Evolutionary conservation across 352 stramenopile genomes (phyloP).

Genomic region (Phytophthora podocarpi): DNA sequence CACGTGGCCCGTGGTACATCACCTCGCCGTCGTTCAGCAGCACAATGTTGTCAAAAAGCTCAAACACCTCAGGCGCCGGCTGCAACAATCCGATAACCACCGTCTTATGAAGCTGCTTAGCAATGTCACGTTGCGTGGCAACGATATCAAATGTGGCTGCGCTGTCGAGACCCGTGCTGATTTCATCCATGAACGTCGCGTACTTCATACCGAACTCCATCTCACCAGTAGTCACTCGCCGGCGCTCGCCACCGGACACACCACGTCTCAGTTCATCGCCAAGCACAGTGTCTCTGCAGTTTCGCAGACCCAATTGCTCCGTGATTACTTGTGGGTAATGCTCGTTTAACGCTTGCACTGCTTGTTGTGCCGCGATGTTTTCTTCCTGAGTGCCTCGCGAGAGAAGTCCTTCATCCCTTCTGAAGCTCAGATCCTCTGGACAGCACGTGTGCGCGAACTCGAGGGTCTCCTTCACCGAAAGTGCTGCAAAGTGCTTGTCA

Average conservation of each 20-base stretch:
- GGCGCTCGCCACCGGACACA: conserved; percentile 85
- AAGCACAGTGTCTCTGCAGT: conserved; percentile 45
- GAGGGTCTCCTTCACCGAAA: conserved; percentile 39
- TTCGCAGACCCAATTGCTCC: conserved; percentile 35
- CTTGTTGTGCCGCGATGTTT: conserved; percentile 19
- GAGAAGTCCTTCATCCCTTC: conserved; percentile 50
- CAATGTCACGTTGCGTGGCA: conserved; percentile 25
- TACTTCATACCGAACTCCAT: no score
- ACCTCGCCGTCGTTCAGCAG: conserved; percentile 62
- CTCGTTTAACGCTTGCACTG: conserved; percentile 15
- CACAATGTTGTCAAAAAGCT: conserved; percentile 74
- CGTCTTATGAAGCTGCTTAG: conserved; percentile 36
- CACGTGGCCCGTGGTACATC: conserved; percentile 63
- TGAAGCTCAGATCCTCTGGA: conserved; percentile 49
- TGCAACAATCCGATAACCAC: conserved; percentile 63
- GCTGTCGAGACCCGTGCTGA: conserved; percentile 84
- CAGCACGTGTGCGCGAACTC: conserved; percentile 36
- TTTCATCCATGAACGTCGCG: conserved; percentile 81
- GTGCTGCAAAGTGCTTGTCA: conserved; percentile 32
- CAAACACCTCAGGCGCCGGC: conserved; percentile 12
- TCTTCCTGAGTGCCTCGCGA: conserved; percentile 14
- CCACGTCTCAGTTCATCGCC: conserved; percentile 44
- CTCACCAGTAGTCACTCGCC: no score
- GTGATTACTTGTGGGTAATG: conserved; percentile 31
- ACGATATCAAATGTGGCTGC: conserved; percentile 89